These are phyloP conservation scores for Fusarium solani-melongenae DNA, from an alignment of 2,329 filamentous ascomycete species.

Conservation along the genomic window DNA sequence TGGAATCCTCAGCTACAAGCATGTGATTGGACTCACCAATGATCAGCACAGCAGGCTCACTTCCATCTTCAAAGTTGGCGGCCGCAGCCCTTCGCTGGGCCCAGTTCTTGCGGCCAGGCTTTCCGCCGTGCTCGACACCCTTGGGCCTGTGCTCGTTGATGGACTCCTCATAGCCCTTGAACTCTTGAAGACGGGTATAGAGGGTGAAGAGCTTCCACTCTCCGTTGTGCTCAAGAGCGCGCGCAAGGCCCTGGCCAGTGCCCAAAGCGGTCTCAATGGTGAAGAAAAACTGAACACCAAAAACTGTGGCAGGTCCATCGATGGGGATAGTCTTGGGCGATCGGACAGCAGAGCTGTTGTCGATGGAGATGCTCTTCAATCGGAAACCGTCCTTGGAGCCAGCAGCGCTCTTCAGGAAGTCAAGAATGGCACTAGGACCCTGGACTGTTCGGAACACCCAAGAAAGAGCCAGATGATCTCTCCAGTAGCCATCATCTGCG, in stretches of 20 bases:
- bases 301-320: constrained; percentile 60
- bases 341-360: constrained; percentile 56
- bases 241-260: constrained; percentile 64
- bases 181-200: constrained; percentile 67
- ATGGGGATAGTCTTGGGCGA: constrained; percentile 58
- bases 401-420: constrained; percentile 50
- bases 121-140: constrained; percentile 67
- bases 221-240: constrained; percentile 58
- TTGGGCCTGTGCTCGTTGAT: constrained; percentile 59
- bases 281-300: constrained; percentile 68
- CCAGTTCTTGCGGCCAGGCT: constrained; percentile 68
- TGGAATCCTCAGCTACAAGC: fast-evolving
- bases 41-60: constrained; percentile 69
- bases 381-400: constrained; percentile 51
- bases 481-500: constrained; percentile 63
- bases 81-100: constrained; percentile 62
- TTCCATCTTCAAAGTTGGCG: constrained; percentile 56
- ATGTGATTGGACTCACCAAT: constrained; percentile 58
- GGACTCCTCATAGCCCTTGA: constrained; percentile 66
- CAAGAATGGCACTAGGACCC: constrained; percentile 52
- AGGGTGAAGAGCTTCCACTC: constrained; percentile 73
- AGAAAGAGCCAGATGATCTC: constrained; percentile 66
- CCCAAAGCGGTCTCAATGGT: constrained; percentile 65
- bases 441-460: constrained; percentile 67
- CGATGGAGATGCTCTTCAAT: constrained; percentile 57